phyloP scores from a whole-genome alignment of 225 moss, liverwort and hornwort genomes.

The Polytrichum commune region DNA sequence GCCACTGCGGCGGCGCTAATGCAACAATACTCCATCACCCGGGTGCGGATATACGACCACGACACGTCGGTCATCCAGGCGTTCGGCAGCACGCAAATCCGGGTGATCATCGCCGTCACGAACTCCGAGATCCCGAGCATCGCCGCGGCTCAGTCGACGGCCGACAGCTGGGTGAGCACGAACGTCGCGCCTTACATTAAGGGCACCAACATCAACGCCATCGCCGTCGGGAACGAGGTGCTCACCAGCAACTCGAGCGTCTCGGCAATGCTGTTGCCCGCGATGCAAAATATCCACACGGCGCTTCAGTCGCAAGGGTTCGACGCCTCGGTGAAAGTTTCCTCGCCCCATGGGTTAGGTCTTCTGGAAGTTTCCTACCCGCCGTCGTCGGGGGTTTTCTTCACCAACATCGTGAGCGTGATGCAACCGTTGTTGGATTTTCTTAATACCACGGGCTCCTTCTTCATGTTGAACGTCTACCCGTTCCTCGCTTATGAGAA shows the following conservation, averaged over 20 bases:
- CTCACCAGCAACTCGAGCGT: constrained; percentile 35
- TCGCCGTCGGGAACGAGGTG: constrained; percentile 80
- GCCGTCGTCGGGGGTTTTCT: constrained; percentile 60
- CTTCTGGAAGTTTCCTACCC: constrained; percentile 63
- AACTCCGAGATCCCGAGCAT: constrained; percentile 58
- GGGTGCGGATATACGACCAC: constrained; percentile 69
- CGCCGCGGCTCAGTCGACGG: constrained; percentile 38
- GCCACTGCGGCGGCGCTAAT: constrained; percentile 52
- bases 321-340: constrained; percentile 53
- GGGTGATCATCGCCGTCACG: constrained; percentile 62
- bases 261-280: constrained; percentile 51
- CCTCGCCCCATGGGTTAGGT: constrained; percentile 67
- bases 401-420: constrained; percentile 14
- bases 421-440: constrained; percentile 57
- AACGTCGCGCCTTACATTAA: constrained; percentile 57
- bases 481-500: constrained; percentile 74
- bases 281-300: constrained; percentile 72
- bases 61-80: constrained; percentile 55
- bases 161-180: constrained; percentile 66
- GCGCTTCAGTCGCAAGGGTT: constrained; percentile 55
- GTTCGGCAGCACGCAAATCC: constrained; percentile 61
- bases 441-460: constrained; percentile 47
- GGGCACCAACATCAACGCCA: constrained; percentile 59
- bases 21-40: constrained; percentile 47
- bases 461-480: constrained; percentile 78